Base-by-base conservation (phyloP, 140 eudicot species). In the Eryngium alpinum region DNA sequence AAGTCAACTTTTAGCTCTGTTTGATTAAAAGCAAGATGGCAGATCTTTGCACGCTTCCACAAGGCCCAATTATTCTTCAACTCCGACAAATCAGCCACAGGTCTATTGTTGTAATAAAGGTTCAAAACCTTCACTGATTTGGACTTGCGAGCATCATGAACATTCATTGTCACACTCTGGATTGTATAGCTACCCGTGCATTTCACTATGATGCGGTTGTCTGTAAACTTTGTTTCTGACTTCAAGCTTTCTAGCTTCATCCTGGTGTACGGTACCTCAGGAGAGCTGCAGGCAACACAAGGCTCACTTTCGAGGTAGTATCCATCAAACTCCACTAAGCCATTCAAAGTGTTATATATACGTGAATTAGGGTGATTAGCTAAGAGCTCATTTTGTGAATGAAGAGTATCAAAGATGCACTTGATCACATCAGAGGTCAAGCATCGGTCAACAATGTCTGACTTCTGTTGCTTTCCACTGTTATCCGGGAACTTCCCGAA, bases 311-410 rank as follows among this genome's bases (percentile, higher is more conserved):
- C 99, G 56, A 96, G 97, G 86, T 96, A 96, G 82, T 93, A 96
- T 22, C 99, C 99, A 77, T 96, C 99, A 83, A 96, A 96, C 86
- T 96, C 99, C 66, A 96, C 99, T 89, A 96, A 92, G 81, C 97
- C 94, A 85, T 94, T 93, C 86, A 96, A 84, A 28, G 99, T 96
- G 89, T 93, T 96, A 87, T 96, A 96, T 81, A 96, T 96, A 71
- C 98, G 98, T 74, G 99, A 96, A 81, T 96, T 96, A n/a, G 99
- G 99, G 86, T 96, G 99, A 87, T 96, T 96, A 62, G 99, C 99
- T 89, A 96, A 84, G 43, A 96, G 96, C 87, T 96, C 99, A 81
- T 96, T 96, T 81, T 96, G 98, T 16, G 84, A 82, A 81, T 93
- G 98, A 77, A 96, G 98, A 24, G 99, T 96, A 84, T 96, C 98